Percentiles rank a stretch among this genome's conserved stretches.
Evolutionary conservation across 2,329 filamentous ascomycete species (phyloP).

Genomic region (Scedosporium dehoogii): DNA sequence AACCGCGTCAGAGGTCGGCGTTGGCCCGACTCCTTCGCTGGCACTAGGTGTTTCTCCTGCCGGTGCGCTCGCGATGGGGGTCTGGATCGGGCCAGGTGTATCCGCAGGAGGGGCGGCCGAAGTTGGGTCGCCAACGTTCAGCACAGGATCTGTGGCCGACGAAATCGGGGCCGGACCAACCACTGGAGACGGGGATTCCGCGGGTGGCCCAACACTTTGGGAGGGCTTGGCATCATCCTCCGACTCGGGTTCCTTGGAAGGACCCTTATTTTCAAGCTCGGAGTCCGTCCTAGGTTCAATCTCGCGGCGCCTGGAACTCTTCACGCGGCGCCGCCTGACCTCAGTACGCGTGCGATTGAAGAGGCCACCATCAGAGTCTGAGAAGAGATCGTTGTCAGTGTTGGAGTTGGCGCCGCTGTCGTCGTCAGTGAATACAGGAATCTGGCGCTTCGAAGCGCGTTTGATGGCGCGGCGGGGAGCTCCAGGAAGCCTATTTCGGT

Average conservation of each 20-base stretch:
- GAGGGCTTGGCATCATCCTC: not conserved
- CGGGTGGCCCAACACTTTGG: not conserved
- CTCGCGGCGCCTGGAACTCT: not conserved
- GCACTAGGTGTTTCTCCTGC: not conserved
- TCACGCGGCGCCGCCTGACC: not conserved
- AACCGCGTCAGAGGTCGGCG: not conserved
- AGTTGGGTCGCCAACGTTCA: not conserved
- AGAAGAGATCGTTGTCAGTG: not conserved
- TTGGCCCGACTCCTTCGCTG: not conserved
- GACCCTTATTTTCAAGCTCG: not conserved
- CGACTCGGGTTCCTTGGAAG: not conserved
- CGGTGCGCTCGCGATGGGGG: not conserved
- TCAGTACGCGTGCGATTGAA: not conserved
- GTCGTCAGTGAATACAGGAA: not conserved
- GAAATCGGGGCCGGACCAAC: not conserved
- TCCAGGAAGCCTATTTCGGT: not conserved
- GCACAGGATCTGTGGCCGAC: not conserved
- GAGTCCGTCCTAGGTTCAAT: not conserved
- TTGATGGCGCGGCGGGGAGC: not conserved
- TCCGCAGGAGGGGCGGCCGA: not conserved
- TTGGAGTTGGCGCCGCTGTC: not conserved
- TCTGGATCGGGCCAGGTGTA: not conserved
- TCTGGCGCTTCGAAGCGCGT: not conserved
- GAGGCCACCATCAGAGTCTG: not conserved
- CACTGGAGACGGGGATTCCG: not conserved